These are phyloP conservation scores for Carallia brachiata DNA, from an alignment of 345 rosid species.

Conservation along the genomic window DNA sequence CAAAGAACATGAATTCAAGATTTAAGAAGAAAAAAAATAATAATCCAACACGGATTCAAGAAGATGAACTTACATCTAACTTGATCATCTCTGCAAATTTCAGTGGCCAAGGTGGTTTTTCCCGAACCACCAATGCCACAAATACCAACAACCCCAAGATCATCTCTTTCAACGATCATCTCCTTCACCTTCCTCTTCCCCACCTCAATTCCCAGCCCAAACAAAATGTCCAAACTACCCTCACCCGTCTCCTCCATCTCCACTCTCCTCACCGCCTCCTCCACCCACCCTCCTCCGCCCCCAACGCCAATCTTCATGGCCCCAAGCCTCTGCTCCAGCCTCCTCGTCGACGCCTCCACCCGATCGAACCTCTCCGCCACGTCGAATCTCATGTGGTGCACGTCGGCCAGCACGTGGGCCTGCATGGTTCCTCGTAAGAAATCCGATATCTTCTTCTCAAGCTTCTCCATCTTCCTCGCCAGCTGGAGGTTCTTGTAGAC, in stretches of 20 bases:
- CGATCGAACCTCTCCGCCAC: conserved; percentile 50
- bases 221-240: conserved; percentile 28
- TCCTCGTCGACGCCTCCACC: conserved; percentile 35
- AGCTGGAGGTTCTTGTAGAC: conserved; percentile 46
- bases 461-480: conserved; percentile 60
- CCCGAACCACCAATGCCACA: conserved; percentile 89
- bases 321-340: conserved; percentile 51
- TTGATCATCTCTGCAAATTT: conserved; percentile 56
- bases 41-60: not conserved
- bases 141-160: conserved; percentile 49
- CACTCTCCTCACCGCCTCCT: conserved; percentile 47
- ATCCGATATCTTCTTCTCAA: conserved; percentile 45
- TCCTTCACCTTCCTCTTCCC: conserved; percentile 76
- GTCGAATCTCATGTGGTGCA: conserved; percentile 48
- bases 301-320: conserved; percentile 55
- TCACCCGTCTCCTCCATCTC: conserved; percentile 50
- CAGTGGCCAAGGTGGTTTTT: conserved; percentile 78
- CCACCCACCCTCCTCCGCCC: conserved; percentile 51
- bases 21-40: not conserved
- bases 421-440: conserved; percentile 45
- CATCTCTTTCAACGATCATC: conserved; percentile 51
- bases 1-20: not conserved
- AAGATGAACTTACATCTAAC: conserved; percentile 49
- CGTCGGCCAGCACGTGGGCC: conserved; percentile 60
- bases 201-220: conserved; percentile 47